Conservation (phyloP, 1,284 basidiomycete genomes). For the Takashimella koratensis region DNA sequence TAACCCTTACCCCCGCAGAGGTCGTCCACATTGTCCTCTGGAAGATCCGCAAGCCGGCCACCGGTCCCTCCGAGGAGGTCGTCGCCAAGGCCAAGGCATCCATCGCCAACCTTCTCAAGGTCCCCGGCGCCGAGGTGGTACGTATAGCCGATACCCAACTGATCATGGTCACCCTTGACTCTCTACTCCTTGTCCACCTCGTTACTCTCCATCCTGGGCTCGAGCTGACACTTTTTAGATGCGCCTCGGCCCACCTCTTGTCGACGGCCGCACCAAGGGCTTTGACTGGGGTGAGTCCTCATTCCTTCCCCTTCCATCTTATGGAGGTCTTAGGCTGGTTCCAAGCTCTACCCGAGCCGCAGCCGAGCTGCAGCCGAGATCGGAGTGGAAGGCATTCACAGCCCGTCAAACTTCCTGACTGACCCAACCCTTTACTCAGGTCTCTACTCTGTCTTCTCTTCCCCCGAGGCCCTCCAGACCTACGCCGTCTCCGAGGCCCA, state of each 20-base stretch:
- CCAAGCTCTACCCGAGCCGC: too few relatives aligned
- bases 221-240: too few relatives aligned
- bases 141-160: too few relatives aligned
- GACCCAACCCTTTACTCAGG: constrained; percentile 15
- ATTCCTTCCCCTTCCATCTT: neutral
- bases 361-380: too few relatives aligned
- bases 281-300: constrained; percentile 39
- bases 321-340: too few relatives aligned
- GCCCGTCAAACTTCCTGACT: neutral
- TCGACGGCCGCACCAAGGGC: constrained; percentile 44
- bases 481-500: constrained; percentile 47
- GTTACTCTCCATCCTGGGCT: too few relatives aligned
- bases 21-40: constrained; percentile 49
- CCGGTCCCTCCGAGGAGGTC: constrained; percentile 19
- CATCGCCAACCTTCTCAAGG: constrained; percentile 30
- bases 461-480: constrained; percentile 35
- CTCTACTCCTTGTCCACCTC: neutral
- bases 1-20: constrained; percentile 32
- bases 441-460: constrained; percentile 45
- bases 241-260: constrained; percentile 38
- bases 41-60: constrained; percentile 32
- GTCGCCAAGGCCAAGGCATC: constrained; percentile 26
- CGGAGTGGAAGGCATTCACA: too few relatives aligned
- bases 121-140: constrained; percentile 38
- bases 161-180: neutral